Base-by-base conservation (phyloP, 805 yeast genomes). In the Tetrapisispora fleetii region DNA sequence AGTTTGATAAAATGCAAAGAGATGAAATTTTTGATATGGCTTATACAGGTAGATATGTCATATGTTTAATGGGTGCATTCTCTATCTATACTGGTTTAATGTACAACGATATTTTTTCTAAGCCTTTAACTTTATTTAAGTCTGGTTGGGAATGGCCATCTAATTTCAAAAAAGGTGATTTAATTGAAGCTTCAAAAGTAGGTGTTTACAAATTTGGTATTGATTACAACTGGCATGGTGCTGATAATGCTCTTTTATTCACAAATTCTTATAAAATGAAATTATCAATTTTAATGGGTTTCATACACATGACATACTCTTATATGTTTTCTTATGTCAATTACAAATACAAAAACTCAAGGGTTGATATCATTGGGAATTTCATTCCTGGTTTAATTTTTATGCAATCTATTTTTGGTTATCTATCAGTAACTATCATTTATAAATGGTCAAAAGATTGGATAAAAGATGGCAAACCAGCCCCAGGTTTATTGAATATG, bases 1-100 rank as follows among this genome's bases (percentile, higher is more conserved):
- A 76, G 53, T 77, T 93, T 47, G 82, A 76, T 22, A 73, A 73
- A 44, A 75, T 81, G 74, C 78, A 83, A 59, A 77, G 90, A 60
- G 97, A 88, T 62, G 99, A 93, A 64, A 88, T 95, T 46, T 87
- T 89, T 60, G 98, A 89, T 61, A 93, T 93, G 98, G 97, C 96
- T 0, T 93, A 75, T 65, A 71, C 81, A 18, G 99, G 99, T 40
- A 80, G 99, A 60, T 93, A 93, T 67, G 88, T 93, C 49, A 70
- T 93, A 46, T 71, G 89, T 52, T 69, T 93, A 52, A 93, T 93
- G 99, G 99, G 99, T 24, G 58, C 77, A 4, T 93, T 93, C 64
- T 90, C 99, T 46, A 86, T 93, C 79, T 91, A 88, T 70, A 93
- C 98, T 0, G 99, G 99, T 5, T 67, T 91, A 54, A 67, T 93